phyloP scores from a whole-genome alignment of 2,329 filamentous ascomycete species.

The Fusarium abutilonis region DNA sequence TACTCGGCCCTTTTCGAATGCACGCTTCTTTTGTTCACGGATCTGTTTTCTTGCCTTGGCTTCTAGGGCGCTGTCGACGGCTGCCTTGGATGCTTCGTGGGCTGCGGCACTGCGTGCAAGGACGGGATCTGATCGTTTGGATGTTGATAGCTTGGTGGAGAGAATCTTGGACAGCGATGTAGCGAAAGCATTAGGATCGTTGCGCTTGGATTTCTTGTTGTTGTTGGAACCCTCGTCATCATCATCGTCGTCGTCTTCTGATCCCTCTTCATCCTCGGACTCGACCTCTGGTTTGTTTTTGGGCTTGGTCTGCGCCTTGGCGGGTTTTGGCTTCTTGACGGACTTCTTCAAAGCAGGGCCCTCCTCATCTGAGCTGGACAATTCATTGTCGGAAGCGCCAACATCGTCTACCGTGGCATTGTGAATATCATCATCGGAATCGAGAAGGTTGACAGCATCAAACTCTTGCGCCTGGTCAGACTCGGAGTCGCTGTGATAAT shows the following conservation, averaged over 20 bases:
- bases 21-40: constrained; percentile 80
- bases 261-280: constrained; percentile 40
- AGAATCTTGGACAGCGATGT: constrained; percentile 95
- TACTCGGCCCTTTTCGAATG: constrained; percentile 86
- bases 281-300: constrained; percentile 41
- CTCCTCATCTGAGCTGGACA: constrained; percentile 53
- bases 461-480: constrained; percentile 57
- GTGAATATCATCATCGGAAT: constrained; percentile 67
- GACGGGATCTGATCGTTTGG: constrained; percentile 89
- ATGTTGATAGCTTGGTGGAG: constrained; percentile 83
- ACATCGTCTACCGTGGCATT: constrained; percentile 63
- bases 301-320: constrained; percentile 41
- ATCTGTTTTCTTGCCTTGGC: constrained; percentile 81
- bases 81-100: constrained; percentile 74
- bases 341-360: constrained; percentile 44
- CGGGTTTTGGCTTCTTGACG: constrained; percentile 45
- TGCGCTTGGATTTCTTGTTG: constrained; percentile 77
- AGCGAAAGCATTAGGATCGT: constrained; percentile 90
- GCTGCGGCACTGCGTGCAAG: constrained; percentile 83
- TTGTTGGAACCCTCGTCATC: constrained; percentile 52
- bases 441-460: constrained; percentile 63
- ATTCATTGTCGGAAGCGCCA: constrained; percentile 52
- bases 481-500: constrained; percentile 65
- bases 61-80: constrained; percentile 81
- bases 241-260: constrained; percentile 53